Conservation (phyloP, 2,329 filamentous ascomycete genomes). For the Camptophora hylomeconis region DNA sequence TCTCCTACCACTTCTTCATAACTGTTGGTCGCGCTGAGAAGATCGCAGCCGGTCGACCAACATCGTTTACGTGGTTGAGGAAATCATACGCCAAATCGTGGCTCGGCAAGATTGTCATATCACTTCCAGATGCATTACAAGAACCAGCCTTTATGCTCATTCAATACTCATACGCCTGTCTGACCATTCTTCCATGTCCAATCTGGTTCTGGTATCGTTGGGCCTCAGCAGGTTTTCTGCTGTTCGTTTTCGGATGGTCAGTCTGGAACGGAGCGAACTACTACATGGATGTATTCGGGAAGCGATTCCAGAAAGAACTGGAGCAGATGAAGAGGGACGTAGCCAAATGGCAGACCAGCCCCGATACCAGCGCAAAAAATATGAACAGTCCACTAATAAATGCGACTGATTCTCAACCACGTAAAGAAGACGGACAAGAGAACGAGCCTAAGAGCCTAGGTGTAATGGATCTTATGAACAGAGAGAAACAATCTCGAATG, state of each 20-base stretch:
- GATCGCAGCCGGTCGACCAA: constrained; percentile 88
- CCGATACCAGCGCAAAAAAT: constrained; percentile 19
- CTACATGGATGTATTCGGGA: constrained; percentile 97
- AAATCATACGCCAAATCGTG: constrained; percentile 79
- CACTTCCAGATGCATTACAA: constrained; percentile 62
- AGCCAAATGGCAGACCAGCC: constrained; percentile 64
- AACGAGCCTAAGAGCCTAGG: too few relatives aligned
- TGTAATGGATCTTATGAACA: too few relatives aligned
- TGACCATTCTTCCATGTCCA: constrained; percentile 90
- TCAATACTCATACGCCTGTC: constrained; percentile 77
- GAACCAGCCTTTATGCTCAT: constrained; percentile 92
- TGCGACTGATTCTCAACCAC: too few relatives aligned
- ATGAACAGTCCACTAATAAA: constrained; percentile 14
- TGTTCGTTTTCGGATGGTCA: constrained; percentile 80
- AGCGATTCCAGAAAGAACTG: constrained; percentile 89
- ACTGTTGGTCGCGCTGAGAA: constrained; percentile 88
- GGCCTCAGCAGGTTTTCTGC: constrained; percentile 64
- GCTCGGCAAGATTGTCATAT: constrained; percentile 75
- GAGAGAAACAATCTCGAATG: too few relatives aligned
- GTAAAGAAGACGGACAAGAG: too few relatives aligned
- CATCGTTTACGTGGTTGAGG: constrained; percentile 93
- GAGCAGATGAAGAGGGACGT: constrained; percentile 83
- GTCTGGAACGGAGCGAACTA: constrained; percentile 95
- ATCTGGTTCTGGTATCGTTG: constrained; percentile 86
- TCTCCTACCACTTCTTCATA: constrained; percentile 87